Evolutionary conservation across 163 green algal species (phyloP).

Genomic region (Scenedesmus sp.): DNA sequence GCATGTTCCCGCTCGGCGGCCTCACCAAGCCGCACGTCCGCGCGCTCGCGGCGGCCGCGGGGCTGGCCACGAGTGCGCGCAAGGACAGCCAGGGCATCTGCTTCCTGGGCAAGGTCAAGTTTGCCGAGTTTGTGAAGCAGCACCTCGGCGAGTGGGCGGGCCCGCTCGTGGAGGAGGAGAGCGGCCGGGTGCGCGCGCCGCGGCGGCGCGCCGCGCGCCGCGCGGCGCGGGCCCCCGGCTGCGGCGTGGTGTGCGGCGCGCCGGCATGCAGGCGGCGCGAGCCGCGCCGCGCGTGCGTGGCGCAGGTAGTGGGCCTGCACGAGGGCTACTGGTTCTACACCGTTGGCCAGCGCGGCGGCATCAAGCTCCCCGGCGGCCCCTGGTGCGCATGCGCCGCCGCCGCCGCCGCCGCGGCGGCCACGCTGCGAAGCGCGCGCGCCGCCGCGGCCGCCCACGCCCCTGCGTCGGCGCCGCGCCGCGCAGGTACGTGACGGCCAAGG

Average conservation of each 20-base stretch:
- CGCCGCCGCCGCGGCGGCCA: too few relatives aligned
- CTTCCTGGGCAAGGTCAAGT: conserved; percentile 98
- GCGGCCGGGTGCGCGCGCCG: background rate
- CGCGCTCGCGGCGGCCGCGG: conserved; percentile 71
- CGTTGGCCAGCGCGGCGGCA: conserved; percentile 93
- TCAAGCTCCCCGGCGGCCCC: conserved; percentile 87
- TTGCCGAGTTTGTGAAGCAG: conserved; percentile 83
- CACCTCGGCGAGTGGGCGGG: conserved; percentile 93
- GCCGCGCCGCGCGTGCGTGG: too few relatives aligned
- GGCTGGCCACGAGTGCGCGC: conserved; percentile 88
- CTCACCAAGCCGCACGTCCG: conserved; percentile 93
- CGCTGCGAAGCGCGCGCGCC: too few relatives aligned
- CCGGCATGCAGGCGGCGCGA: background rate
- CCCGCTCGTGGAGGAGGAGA: conserved; percentile 71
- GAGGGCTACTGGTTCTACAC: conserved; percentile 98
- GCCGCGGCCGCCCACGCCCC: too few relatives aligned
- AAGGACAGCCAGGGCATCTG: conserved; percentile 99
- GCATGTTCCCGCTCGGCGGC: conserved; percentile 93
- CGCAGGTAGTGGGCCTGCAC: conserved; percentile 66
- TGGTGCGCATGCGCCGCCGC: conserved; percentile 80
- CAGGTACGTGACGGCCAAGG: conserved; percentile 94
- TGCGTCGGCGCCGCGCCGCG: background rate
- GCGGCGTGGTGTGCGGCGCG: too few relatives aligned
- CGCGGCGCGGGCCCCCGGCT: too few relatives aligned
- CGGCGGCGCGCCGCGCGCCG: too few relatives aligned